phyloP scores from a whole-genome alignment of 345 rosid genomes.

The Dipteronia dyeriana region DNA sequence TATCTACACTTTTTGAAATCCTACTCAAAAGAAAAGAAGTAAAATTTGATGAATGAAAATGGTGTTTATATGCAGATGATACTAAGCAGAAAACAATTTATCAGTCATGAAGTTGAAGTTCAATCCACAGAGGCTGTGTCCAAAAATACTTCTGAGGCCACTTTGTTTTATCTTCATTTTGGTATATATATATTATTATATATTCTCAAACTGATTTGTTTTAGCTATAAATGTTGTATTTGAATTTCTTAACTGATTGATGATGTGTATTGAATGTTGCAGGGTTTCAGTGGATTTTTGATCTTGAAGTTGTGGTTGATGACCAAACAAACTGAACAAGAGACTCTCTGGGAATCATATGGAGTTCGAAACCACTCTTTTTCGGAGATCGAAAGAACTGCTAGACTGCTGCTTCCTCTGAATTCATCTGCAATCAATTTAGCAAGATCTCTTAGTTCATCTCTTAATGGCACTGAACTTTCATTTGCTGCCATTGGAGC shows the following conservation, averaged over 20 bases:
- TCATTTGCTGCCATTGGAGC: constrained; percentile 28
- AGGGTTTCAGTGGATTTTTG: constrained; percentile 29
- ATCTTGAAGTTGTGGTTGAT: constrained; percentile 21
- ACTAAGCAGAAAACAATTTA: neutral
- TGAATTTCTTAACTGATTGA: neutral
- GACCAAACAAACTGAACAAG: constrained; percentile 16
- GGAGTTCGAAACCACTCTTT: constrained; percentile 6
- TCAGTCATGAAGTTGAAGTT: constrained; percentile 28
- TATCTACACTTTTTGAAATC: too few relatives aligned
- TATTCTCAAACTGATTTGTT: too few relatives aligned
- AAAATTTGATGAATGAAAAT: neutral
- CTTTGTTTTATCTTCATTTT: constrained; percentile 25
- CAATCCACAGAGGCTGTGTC: constrained; percentile 17
- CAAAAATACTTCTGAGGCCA: constrained; percentile 22
- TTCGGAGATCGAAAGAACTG: constrained; percentile 30
- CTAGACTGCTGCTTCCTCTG: constrained; percentile 25
- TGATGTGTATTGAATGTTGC: neutral
- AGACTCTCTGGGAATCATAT: constrained; percentile 5
- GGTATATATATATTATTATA: constrained; percentile 1
- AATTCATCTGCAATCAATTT: constrained; percentile 37
- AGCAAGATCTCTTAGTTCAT: constrained; percentile 34
- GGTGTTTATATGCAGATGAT: constrained; percentile 2
- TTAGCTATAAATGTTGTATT: too few relatives aligned
- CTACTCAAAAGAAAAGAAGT: neutral
- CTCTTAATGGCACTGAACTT: constrained; percentile 34